Conservation (phyloP, 495 filamentous ascomycete genomes). For the Melanomma pulvis-pyrius region DNA sequence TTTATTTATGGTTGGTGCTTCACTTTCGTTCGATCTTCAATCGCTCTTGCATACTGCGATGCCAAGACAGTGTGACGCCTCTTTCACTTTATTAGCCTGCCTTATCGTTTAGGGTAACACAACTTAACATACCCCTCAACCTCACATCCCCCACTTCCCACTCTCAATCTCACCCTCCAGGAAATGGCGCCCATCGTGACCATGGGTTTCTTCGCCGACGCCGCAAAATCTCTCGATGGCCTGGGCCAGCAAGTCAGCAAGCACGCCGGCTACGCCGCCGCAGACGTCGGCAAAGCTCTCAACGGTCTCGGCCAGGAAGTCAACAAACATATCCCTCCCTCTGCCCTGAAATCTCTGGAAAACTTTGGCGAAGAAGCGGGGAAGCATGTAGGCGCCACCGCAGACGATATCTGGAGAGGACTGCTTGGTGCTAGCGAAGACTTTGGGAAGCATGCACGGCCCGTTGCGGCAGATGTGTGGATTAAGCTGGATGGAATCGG, state of each 20-base stretch:
- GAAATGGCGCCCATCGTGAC: no score
- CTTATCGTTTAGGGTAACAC: not conserved
- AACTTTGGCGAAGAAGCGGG: conserved; percentile 4
- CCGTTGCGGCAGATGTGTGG: not conserved
- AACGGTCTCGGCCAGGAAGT: not conserved
- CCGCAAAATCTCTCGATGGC: not conserved
- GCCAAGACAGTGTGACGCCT: not conserved
- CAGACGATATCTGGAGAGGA: not conserved
- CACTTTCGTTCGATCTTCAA: not conserved
- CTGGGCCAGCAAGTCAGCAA: not conserved
- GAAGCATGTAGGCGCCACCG: not conserved
- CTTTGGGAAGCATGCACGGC: not conserved
- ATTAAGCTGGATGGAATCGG: conserved; percentile 4
- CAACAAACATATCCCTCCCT: not conserved
- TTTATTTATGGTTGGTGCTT: not conserved
- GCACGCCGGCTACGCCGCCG: not conserved
- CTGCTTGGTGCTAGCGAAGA: not conserved
- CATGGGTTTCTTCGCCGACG: no score
- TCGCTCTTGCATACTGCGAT: not conserved
- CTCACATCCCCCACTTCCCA: no score
- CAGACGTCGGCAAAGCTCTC: not conserved
- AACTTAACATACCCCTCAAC: not conserved
- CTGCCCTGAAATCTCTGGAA: not conserved
- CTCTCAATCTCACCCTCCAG: no score
- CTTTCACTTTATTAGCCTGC: not conserved